Evolutionary conservation across 768 basidiomycete genomes (phyloP).

Genomic region (Sporobolomyces phaffii): DNA sequence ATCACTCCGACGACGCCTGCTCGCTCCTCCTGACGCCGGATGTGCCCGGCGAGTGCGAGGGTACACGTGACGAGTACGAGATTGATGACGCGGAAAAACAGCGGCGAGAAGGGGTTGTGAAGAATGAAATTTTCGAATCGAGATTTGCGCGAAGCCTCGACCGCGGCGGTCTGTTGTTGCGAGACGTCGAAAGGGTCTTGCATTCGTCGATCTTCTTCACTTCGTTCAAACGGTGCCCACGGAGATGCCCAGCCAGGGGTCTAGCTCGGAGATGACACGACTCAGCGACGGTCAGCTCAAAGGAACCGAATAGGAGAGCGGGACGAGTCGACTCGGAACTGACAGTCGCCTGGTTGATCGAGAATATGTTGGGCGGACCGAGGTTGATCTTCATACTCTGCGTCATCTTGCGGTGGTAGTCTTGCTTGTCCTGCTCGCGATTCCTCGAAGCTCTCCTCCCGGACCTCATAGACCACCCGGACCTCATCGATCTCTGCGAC

Average conservation of each 20-base stretch:
- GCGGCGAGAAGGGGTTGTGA: constrained; percentile 39
- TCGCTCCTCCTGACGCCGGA: constrained; percentile 57
- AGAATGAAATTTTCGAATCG: constrained; percentile 34
- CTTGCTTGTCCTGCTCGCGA: constrained; percentile 29
- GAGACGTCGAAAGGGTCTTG: constrained; percentile 34
- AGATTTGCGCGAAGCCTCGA: constrained; percentile 14
- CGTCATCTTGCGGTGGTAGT: constrained; percentile 21
- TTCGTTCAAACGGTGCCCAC: constrained; percentile 37
- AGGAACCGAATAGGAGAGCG: neutral
- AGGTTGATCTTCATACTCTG: constrained; percentile 28
- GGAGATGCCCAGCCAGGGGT: constrained; percentile 41
- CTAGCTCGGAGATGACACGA: constrained; percentile 8
- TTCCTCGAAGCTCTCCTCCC: constrained; percentile 6
- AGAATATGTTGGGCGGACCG: constrained; percentile 31
- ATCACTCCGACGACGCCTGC: constrained; percentile 61
- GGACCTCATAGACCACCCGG: constrained; percentile 1
- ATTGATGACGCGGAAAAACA: constrained; percentile 72
- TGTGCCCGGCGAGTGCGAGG: constrained; percentile 67
- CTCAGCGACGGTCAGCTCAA: neutral
- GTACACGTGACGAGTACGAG: constrained; percentile 73
- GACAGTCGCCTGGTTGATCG: constrained; percentile 33
- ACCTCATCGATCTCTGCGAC: neutral
- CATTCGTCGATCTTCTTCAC: neutral
- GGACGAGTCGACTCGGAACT: neutral
- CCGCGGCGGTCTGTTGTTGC: constrained; percentile 3